These are phyloP conservation scores for Chaetoceros tenuissimus DNA, from an alignment of 108 stramenopile genomes.

Conservation along the genomic window DNA sequence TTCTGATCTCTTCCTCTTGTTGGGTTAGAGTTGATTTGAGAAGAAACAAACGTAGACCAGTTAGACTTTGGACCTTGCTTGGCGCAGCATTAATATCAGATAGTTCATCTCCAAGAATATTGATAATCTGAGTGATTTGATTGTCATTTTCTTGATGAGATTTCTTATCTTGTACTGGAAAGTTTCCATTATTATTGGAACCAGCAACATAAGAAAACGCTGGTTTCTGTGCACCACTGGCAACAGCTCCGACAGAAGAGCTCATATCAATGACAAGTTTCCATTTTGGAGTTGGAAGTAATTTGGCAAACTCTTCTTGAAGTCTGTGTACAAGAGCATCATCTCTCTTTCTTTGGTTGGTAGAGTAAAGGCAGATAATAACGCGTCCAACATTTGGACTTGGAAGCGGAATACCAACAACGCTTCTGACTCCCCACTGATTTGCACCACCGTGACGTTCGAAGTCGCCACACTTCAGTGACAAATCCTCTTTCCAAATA, in stretches of 20 bases:
- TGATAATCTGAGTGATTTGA: conserved; percentile 11
- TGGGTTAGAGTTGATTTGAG: conserved; percentile 30
- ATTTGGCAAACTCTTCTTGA: conserved; percentile 63
- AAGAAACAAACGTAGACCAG: conserved; percentile 48
- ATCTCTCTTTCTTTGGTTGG: conserved; percentile 56
- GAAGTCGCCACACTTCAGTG: conserved; percentile 60
- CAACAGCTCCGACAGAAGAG: neutral
- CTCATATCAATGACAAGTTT: conserved; percentile 81
- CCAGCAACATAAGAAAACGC: neutral
- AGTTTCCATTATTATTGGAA: neutral
- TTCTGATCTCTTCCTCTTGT: conserved; percentile 41
- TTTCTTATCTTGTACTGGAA: neutral
- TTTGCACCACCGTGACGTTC: conserved; percentile 78
- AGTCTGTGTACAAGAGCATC: conserved; percentile 51
- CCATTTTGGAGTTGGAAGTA: conserved; percentile 79
- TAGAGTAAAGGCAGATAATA: conserved; percentile 73
- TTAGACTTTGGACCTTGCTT: no score
- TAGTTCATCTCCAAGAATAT: conserved; percentile 42
- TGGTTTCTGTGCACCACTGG: neutral
- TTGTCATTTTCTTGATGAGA: conserved; percentile 5
- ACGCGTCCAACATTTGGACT: conserved; percentile 80
- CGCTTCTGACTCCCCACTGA: conserved; percentile 85
- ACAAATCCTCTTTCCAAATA: conserved; percentile 72
- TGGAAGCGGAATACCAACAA: conserved; percentile 69
- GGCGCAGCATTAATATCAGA: conserved; percentile 49